phyloP scores from a whole-genome alignment of 2,329 filamentous ascomycete genomes.

The Coniella vitis region DNA sequence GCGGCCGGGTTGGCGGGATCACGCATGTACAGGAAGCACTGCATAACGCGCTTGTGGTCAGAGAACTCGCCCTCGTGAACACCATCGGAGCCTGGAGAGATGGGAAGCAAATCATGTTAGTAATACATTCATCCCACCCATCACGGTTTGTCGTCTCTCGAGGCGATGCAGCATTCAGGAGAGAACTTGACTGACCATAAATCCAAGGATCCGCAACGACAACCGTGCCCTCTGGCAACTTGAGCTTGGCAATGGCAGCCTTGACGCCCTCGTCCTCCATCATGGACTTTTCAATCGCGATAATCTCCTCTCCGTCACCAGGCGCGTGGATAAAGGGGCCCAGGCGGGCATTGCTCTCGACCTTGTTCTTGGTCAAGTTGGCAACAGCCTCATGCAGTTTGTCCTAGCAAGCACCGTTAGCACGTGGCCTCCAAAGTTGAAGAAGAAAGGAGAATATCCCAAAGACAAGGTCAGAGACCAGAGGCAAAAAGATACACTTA shows the following conservation, averaged over 20 bases:
- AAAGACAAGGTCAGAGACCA: background rate
- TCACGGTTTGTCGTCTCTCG: too few relatives aligned
- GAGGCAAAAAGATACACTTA: conserved; percentile 26
- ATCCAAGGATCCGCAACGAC: conserved; percentile 60
- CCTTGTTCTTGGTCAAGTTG: conserved; percentile 41
- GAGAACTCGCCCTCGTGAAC: conserved; percentile 38
- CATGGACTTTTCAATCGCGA: conserved; percentile 48
- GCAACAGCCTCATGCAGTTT: conserved; percentile 55
- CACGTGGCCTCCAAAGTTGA: too few relatives aligned
- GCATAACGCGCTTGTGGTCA: conserved; percentile 43
- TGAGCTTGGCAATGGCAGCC: conserved; percentile 54
- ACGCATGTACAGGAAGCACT: conserved; percentile 61
- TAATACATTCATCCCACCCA: too few relatives aligned
- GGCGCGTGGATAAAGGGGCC: conserved; percentile 52
- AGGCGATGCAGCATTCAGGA: too few relatives aligned
- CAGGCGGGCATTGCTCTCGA: conserved; percentile 53
- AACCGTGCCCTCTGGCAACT: conserved; percentile 52
- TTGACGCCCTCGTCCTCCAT: conserved; percentile 50
- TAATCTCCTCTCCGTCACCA: conserved; percentile 53
- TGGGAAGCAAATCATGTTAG: background rate
- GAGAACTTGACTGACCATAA: conserved; percentile 37
- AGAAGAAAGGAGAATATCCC: too few relatives aligned
- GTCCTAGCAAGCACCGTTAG: conserved; percentile 31
- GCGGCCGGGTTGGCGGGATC: conserved; percentile 53
- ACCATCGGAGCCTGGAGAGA: conserved; percentile 47